Conservation (phyloP, 106 monocot genomes). For the Dioscorea alata region DNA sequence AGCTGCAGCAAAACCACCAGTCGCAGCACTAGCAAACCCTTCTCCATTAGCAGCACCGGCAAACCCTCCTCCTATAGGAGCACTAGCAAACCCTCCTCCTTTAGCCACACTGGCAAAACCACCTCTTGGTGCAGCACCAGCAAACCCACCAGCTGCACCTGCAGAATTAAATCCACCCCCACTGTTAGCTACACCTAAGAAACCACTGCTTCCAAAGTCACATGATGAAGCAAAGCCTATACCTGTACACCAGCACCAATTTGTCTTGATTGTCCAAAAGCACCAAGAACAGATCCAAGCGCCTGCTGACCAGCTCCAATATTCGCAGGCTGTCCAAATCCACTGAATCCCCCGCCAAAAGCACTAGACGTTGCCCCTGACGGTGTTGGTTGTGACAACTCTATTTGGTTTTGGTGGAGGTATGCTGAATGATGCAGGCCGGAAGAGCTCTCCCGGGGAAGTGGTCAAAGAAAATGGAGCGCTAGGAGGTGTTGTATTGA, state of each 20-base stretch:
- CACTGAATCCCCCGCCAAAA: slow-evolving; percentile 48
- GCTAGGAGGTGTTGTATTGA: slow-evolving; percentile 24
- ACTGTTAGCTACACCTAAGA: slow-evolving; percentile 4
- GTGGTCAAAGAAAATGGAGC: slow-evolving; percentile 32
- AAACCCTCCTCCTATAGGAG: slow-evolving; percentile 38
- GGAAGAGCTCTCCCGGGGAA: slow-evolving; percentile 68
- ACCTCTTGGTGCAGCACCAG: slow-evolving; percentile 12
- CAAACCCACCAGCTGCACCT: slow-evolving; percentile 25
- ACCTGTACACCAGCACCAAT: slow-evolving; percentile 39
- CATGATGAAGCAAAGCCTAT: slow-evolving; percentile 16
- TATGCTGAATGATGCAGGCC: slow-evolving; percentile 76
- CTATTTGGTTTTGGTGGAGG: slow-evolving; percentile 59
- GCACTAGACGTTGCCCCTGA: slow-evolving; percentile 30
- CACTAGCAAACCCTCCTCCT: slow-evolving; percentile 20
- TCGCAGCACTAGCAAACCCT: too few species aligned
- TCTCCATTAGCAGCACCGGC: slow-evolving; percentile 17
- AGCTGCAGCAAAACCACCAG: slow-evolving; percentile 34
- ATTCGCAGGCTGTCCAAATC: slow-evolving; percentile 85
- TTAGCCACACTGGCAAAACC: slow-evolving; percentile 23
- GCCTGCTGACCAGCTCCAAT: slow-evolving; percentile 77
- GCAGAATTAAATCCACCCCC: slow-evolving; percentile 31
- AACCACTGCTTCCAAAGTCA: slow-evolving; percentile 21
- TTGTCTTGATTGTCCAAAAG: slow-evolving; percentile 83
- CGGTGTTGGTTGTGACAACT: slow-evolving; percentile 32
- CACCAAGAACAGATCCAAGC: slow-evolving; percentile 83